Base-by-base conservation (phyloP, 441 rosid genomes). In the Adansonia grandidieri region DNA sequence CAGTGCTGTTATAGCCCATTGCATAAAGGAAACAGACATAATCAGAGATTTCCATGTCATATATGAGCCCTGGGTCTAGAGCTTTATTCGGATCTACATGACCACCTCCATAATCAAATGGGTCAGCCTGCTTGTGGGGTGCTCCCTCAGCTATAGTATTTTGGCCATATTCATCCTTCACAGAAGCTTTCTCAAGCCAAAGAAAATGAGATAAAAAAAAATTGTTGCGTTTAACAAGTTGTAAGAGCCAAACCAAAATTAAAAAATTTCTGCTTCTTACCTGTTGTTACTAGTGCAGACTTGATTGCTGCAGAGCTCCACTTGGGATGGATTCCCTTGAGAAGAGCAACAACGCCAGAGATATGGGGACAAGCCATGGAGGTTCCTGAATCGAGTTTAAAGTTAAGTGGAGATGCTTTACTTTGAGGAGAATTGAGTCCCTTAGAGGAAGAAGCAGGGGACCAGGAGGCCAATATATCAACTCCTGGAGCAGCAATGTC, bases 291-390 rank as follows among this genome's bases (percentile, higher is more conserved):
- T 73, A 91, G 86, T 77, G 92, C 97, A 4, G 97, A 95, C 87
- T 67, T 89, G 72, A 95, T 80, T 0, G 93, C 94, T 6, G 98
- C 87, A 48, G 97, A 91, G 69, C 86, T 71, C 93, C 92, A 91
- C 0, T 87, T 80, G 20, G 97, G 98, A 78, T 92, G 86, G 4
- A 74, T 85, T 67, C 92, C 80, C 82, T 90, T 93, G 51, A 93
- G 81, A 5, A 79, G 78, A 1, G 92, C 92, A 64, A 87, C 94
- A 61, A 90, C 77, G 57, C 89, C 97, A 5, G 94, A 82, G 48
- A 90, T 89, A 6, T 92, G 96, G 9, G 98, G 97, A 83, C 94
- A 88, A 8, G 98, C 80, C 97, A 93, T 93, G 82, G 98, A 93
- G 76, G 97, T 93, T 82, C 98, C 98, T 0, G 98, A 95, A 10